Base-by-base conservation (phyloP, 805 yeast genomes). In the Kluyveromyces lactis region DNA sequence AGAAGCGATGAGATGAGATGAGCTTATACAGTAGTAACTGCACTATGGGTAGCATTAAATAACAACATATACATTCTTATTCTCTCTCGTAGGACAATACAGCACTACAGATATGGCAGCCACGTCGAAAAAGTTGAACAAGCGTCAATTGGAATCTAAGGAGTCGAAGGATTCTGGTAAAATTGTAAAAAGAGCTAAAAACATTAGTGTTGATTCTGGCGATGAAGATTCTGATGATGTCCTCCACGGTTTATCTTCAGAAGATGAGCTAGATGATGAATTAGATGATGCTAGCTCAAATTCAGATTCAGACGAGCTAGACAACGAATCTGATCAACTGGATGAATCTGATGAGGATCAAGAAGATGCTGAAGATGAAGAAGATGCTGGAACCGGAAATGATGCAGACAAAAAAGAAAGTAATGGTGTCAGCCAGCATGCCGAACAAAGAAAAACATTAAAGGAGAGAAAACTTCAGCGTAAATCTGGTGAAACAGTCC, bases 401-500 rank as follows among this genome's bases (percentile, higher is more conserved):
- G 57, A 51, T 2, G 58, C 50, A 10, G 58, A 52, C 9, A 60
- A 60, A 18, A 63, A 60, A 43, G 71, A 71, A 41, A 64, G 70
- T 47, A 38, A 75, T 1, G 74, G 85, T 0, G 74, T 68, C 40
- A 86, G 80, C 56, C 77, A 75, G 50, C 94, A 86, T 56, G 79
- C 79, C 21, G 95, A 86, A 58, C 96, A 90, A 64, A 80, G 80
- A 60, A 78, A 78, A 52, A 56, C 80, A 28, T 69, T 82, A 28
- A 75, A 77, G 42, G 96, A 89, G 58, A 78, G 98, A 64, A 90
- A 89, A 62, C 67, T 86, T 48, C 77, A 79, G 57, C 79, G 95
- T 67, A 85, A 82, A 57, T 74, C 92, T n/a, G 97, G 97, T 52
- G 65, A 66, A 27, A 85, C 82, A 62, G 87, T 90, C 37, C 86